A percentile compares a stretch with the other conserved stretches of the same genome.
phyloP scores from a whole-genome alignment of 2,329 filamentous ascomycete genomes.

The Coniochaeta pulveracea region DNA sequence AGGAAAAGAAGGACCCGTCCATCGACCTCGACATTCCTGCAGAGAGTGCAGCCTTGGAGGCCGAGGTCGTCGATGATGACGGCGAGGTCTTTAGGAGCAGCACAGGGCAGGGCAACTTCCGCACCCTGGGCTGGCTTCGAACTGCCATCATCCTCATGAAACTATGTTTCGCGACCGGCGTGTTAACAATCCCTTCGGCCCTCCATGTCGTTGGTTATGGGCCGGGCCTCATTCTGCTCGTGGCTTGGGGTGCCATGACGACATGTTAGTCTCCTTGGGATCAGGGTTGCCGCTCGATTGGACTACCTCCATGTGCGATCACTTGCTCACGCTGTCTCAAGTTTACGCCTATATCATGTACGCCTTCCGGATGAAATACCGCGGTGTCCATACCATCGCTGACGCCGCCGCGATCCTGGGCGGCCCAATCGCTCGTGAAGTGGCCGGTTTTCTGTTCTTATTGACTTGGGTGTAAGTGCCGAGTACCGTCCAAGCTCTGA shows the following conservation, averaged over 20 bases:
- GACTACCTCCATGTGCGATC: not conserved
- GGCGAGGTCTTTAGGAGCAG: slow-evolving; percentile 5
- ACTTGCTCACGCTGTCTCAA: slow-evolving; percentile 3
- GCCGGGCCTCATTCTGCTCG: slow-evolving; percentile 11
- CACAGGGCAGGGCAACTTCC: slow-evolving; percentile 10
- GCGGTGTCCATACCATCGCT: slow-evolving; percentile 15
- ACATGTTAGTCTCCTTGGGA: slow-evolving; percentile 9
- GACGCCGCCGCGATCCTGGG: slow-evolving; percentile 14
- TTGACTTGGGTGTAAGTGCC: slow-evolving; percentile 13
- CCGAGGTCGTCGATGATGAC: slow-evolving; percentile 4
- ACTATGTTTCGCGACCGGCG: slow-evolving; percentile 16
- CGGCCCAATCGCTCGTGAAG: slow-evolving; percentile 12
- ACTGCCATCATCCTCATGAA: slow-evolving; percentile 14
- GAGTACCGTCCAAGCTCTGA: not conserved
- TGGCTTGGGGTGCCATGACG: slow-evolving; percentile 12
- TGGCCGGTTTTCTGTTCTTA: slow-evolving; percentile 13
- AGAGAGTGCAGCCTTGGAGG: not conserved
- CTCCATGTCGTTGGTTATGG: slow-evolving; percentile 13
- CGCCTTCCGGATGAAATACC: slow-evolving; percentile 13
- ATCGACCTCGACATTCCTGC: not conserved
- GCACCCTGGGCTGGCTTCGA: slow-evolving; percentile 13
- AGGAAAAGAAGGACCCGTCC: not conserved
- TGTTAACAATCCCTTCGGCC: slow-evolving; percentile 15
- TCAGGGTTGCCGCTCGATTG: not conserved
- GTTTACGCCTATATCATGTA: slow-evolving; percentile 17